Evolutionary conservation across 768 basidiomycete species (phyloP).

Genomic region (Melanogaster broomeanus): DNA sequence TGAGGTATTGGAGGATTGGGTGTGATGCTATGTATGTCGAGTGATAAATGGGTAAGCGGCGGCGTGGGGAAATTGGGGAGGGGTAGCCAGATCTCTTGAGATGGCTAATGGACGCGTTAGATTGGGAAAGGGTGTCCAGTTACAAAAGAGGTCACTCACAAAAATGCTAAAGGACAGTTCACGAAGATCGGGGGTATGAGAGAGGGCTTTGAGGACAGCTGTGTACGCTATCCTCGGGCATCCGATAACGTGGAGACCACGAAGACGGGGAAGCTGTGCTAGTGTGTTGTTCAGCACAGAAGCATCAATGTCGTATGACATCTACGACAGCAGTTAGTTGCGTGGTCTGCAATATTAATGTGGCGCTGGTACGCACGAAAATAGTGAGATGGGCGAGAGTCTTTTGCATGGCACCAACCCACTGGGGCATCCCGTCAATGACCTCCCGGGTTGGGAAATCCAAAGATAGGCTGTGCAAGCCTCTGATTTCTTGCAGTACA

Average conservation of each 20-base stretch:
- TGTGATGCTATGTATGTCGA: slow-evolving; percentile 48
- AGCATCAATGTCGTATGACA: slow-evolving; percentile 55
- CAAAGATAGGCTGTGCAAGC: slow-evolving; percentile 49
- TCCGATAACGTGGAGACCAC: slow-evolving; percentile 59
- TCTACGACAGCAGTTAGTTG: slow-evolving; percentile 37
- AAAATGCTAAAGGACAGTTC: slow-evolving; percentile 62
- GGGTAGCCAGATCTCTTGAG: slow-evolving; percentile 9
- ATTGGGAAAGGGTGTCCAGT: background rate
- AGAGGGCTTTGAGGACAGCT: slow-evolving; percentile 43
- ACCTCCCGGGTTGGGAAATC: slow-evolving; percentile 66
- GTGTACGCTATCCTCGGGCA: slow-evolving; percentile 61
- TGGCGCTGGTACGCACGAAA: slow-evolving; percentile 45
- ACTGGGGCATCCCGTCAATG: slow-evolving; percentile 57
- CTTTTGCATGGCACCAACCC: slow-evolving; percentile 45
- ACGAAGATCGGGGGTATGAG: slow-evolving; percentile 55
- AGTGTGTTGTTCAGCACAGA: slow-evolving; percentile 49
- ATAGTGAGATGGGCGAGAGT: slow-evolving; percentile 59
- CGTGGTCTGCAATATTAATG: background rate
- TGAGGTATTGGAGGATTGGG: slow-evolving; percentile 17
- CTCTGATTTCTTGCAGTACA: slow-evolving; percentile 41
- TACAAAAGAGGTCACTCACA: slow-evolving; percentile 38
- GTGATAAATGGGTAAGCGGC: slow-evolving; percentile 49
- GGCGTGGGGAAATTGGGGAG: slow-evolving; percentile 30
- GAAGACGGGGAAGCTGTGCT: slow-evolving; percentile 50
- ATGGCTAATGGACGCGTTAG: slow-evolving; percentile 10